Base-by-base conservation (phyloP, 495 filamentous ascomycete species). In the Xylaria telfairii region DNA sequence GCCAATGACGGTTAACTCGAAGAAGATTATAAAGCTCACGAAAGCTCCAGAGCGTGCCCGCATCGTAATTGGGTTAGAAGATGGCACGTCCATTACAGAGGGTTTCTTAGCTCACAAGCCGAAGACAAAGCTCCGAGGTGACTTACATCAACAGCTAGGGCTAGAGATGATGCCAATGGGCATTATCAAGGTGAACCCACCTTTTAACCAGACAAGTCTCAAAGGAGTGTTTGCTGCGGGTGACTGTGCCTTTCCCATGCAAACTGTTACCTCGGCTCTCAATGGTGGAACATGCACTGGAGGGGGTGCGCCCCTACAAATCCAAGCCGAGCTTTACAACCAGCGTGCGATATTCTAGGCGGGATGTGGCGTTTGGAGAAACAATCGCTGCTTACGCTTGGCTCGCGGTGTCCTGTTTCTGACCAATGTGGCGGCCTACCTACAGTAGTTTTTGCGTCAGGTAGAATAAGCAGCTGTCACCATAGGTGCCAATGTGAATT, bases 51-150 rank as follows among this genome's bases (percentile, higher is more conserved):
- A 32, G 21, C 21, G 39, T n/a, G 47, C 63, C 26, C n/a, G 21
- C 30, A 44, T 66, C 4, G 17, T 37, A 4, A 1, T 66, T 15
- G 24, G n/a, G 15, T 39, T 66, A 4, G 63, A 66, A 24, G 63
- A 44, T 13, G 63, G 63, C 13, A 28, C n/a, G 9, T 30, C 37
- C 4, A n/a, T 24, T 32, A 66, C 63, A n/a, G 63, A 66, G 46
- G 63, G 44, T 6, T 66, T 66, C 63, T 47, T 66, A 28, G 44
- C 34, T 6, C 63, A 66, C 63, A 66, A 54, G 30, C 63, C 63
- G 46, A 44, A 24, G 6, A 66, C 63, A 26, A 44, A 37, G 19
- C 44, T 44, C 32, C 39, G 37, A 21, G 63, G 63, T 4, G 30
- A 49, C n/a, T n/a, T 66, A 0, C 9, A n/a, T n/a, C 44, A 66